Evolutionary conservation across 768 basidiomycete species (phyloP), one percentile per base, ranked within the genome.

Genomic region (Suillus spraguei): DNA sequence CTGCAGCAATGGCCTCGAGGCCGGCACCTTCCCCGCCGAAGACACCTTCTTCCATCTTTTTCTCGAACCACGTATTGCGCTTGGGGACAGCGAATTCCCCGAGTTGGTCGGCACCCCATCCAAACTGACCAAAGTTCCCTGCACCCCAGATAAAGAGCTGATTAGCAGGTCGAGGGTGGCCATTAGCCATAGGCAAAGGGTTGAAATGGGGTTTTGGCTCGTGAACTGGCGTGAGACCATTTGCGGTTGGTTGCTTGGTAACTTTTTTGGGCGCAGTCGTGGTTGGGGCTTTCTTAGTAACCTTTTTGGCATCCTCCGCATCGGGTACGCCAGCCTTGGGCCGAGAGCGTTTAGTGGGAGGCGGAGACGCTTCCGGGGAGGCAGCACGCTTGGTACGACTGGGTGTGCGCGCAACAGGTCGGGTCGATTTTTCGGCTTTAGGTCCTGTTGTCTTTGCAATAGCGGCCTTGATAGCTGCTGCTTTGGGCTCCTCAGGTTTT

Each of bases 121-220:
- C 97, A 70, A 97, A 91, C 75, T 99, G 96, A 36, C 95, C 96
- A 78, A 95, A 94, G 76, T 97, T 95, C 33, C 95, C 95, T 13
- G 90, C 88, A 8, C 97, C 97, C 86, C 92, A 98, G 9, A 85
- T 89, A 66, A 95, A 97, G 20, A 95, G 81, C 47, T 89, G 83
- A 16, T 86, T 82, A 39, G 88, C 81, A 22, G 94, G 94, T 50
- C 87, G 83, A 52, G 79, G 68, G 62, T 85, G 83, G 54, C 79
- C 71, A 10, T 85, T 84, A 35, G 87, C 82, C 8, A 79, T 75
- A 17, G 90, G 92, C 4, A 94, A 79, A 9, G 85, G 78, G 67
- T 89, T 91, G 70, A 89, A 83, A 65, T 87, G 88, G 4, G 87
- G 85, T 67, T 82, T 84, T 33, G 76, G 75, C 70, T 73, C 71